Percentiles rank a stretch among this genome's conserved stretches.
Evolutionary conservation across 345 rosid species (phyloP).

Genomic region (Eucalyptus erythrocorys): DNA sequence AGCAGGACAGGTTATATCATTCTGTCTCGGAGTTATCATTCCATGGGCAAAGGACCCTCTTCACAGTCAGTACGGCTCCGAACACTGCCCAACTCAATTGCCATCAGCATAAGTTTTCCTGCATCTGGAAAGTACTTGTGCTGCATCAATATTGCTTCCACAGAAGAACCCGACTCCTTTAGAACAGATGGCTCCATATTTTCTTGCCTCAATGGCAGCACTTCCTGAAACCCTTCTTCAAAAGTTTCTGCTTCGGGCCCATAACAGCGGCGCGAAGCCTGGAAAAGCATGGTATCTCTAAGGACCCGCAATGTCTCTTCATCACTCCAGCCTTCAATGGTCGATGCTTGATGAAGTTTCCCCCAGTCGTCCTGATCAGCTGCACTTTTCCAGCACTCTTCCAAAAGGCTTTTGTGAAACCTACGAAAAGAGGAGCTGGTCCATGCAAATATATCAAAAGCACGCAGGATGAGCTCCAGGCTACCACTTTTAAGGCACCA

Average conservation of each 20-base stretch:
- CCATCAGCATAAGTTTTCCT: slow-evolving; percentile 79
- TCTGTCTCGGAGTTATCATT: not conserved
- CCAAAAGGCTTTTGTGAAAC: slow-evolving; percentile 59
- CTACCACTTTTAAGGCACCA: slow-evolving; percentile 46
- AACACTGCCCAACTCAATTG: slow-evolving; percentile 51
- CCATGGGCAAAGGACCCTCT: slow-evolving; percentile 15
- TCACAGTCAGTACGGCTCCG: slow-evolving; percentile 11
- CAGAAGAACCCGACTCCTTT: slow-evolving; percentile 25
- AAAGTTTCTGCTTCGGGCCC: slow-evolving; percentile 49
- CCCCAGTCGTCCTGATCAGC: slow-evolving; percentile 81
- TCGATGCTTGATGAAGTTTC: slow-evolving; percentile 43
- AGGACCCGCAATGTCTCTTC: slow-evolving; percentile 63
- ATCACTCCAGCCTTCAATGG: slow-evolving; percentile 78
- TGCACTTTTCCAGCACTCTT: slow-evolving; percentile 86
- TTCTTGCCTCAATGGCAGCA: slow-evolving; percentile 61
- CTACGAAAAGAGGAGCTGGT: slow-evolving; percentile 68
- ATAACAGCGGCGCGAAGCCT: slow-evolving; percentile 63
- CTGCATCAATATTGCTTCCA: slow-evolving; percentile 77
- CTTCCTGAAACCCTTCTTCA: slow-evolving; percentile 56
- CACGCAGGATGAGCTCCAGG: slow-evolving; percentile 40
- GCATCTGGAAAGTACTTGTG: slow-evolving; percentile 79
- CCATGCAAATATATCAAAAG: slow-evolving; percentile 87
- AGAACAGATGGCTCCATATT: slow-evolving; percentile 3
- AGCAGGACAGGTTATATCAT: not conserved
- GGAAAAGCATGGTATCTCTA: slow-evolving; percentile 55